Evolutionary conservation across 1,139 yeast genomes (phyloP), one percentile per base, ranked within the genome.

Genomic region (Candida neerlandica): DNA sequence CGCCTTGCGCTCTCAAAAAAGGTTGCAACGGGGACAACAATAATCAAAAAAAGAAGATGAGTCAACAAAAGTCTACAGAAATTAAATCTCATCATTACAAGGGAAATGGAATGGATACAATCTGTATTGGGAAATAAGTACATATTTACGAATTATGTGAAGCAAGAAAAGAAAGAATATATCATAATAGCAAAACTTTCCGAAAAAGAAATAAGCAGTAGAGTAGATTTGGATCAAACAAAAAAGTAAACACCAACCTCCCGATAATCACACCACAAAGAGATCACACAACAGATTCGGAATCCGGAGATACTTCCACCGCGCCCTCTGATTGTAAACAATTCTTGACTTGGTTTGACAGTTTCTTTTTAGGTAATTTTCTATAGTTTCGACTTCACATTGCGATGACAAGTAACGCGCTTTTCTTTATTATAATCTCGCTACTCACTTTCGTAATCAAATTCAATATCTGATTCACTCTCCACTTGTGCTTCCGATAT

Each of bases 401-500:
- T 21, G 14, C 40, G 15, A 37, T 18, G 6, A 10, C 40, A 10
- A 19, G 27, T 10, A 37, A 5, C 14, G 34, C 23, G 34, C 23
- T 27, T 16, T 16, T 19, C 2, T 6, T 37, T n/a, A 15, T 37
- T 19, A 35, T 16, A 18, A 19, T 18, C 12, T 12, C 19, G 19
- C 39, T 48, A 51, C 2, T 51, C 54, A 46, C 51, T 48, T 30
- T 51, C 54, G 42, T 49, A 53, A 23, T 53, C 55, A 52, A 53
- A 53, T n/a, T 53, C 56, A 9, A 51, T 33, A 39, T 46, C 48
- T 16, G 49, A 44, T 21, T 48, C 47, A 9, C 18, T 37, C 2
- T 41, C 51, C 11, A 26, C n/a, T 15, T 41, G 12, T 3, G 38
- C 44, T 7, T 34, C 43, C 4, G 47, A 41, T 35, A 26, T 42